Evolutionary conservation across 805 yeast genomes (phyloP).

Genomic region (Pichia paraexigua): DNA sequence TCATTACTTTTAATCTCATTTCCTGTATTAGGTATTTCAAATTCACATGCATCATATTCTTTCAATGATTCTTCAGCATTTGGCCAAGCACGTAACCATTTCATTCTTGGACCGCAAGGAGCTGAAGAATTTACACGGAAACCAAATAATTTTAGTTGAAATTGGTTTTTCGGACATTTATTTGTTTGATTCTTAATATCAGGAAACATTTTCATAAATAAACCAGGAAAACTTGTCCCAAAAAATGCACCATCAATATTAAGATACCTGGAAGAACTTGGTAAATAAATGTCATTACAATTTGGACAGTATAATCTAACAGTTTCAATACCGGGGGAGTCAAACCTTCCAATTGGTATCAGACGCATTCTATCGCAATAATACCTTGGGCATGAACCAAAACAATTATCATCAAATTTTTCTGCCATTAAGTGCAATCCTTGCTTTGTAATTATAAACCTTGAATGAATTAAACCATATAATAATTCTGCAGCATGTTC

Average conservation of each 20-base stretch:
- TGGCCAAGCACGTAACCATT: conserved; percentile 84
- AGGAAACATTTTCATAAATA: conserved; percentile 85
- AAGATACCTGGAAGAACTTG: conserved; percentile 76
- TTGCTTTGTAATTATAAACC: conserved; percentile 80
- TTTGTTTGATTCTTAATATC: conserved; percentile 67
- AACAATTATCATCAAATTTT: conserved; percentile 80
- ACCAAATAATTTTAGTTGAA: conserved; percentile 78
- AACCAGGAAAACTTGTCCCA: conserved; percentile 93
- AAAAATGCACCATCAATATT: conserved; percentile 95
- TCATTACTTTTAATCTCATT: conserved; percentile 13
- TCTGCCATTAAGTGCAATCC: conserved; percentile 91
- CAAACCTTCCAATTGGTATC: conserved; percentile 87
- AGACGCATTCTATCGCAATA: conserved; percentile 84
- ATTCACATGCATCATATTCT: conserved; percentile 62
- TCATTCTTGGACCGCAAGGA: conserved; percentile 87
- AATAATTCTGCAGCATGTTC: conserved; percentile 88
- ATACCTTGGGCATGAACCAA: conserved; percentile 88
- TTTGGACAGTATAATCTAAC: conserved; percentile 91
- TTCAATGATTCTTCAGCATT: conserved; percentile 47
- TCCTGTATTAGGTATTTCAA: conserved; percentile 38
- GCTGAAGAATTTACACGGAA: conserved; percentile 72
- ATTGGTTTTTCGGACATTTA: conserved; percentile 48
- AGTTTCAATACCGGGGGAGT: conserved; percentile 84
- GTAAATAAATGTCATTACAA: conserved; percentile 85
- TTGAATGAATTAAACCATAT: conserved; percentile 90